phyloP scores from a whole-genome alignment of 202 grass and related monocot genomes.

The Carex arenaria region DNA sequence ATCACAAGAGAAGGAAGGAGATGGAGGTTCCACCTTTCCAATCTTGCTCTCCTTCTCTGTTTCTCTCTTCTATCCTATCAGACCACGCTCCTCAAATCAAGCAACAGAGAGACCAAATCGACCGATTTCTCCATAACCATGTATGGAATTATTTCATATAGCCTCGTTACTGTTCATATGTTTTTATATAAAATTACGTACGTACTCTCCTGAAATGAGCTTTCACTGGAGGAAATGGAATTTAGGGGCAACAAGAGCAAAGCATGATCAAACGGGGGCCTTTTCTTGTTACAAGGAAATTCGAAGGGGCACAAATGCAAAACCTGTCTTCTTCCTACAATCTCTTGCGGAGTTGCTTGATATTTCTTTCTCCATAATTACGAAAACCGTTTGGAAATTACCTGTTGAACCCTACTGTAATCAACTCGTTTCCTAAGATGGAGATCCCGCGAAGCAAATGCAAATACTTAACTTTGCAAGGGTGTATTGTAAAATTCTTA shows the following conservation, averaged over 20 bases:
- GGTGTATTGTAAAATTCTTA: neutral
- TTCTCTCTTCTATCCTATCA: slow-evolving; percentile 12
- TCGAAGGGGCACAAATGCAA: neutral
- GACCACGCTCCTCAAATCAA: slow-evolving; percentile 29
- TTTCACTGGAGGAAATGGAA: neutral
- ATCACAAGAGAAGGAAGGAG: slow-evolving; percentile 24
- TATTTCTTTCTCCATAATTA: neutral
- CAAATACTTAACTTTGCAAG: neutral
- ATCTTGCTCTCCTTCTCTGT: slow-evolving; percentile 21
- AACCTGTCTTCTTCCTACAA: neutral
- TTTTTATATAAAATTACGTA: neutral
- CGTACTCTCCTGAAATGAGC: neutral
- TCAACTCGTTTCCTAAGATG: neutral
- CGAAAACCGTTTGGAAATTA: neutral
- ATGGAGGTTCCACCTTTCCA: slow-evolving; percentile 16
- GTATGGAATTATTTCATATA: slow-evolving; percentile 15
- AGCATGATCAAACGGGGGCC: neutral
- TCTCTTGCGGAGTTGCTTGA: neutral
- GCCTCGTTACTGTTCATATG: neutral
- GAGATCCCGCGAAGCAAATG: neutral
- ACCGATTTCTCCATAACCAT: slow-evolving; percentile 31
- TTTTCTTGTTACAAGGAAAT: neutral
- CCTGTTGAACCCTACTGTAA: neutral
- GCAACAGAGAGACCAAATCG: slow-evolving; percentile 34
- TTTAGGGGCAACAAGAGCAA: neutral